Evolutionary conservation across 2,329 filamentous ascomycete species (phyloP), one percentile per base, ranked within the genome.

Genomic region (Chaetothyriales sp.): DNA sequence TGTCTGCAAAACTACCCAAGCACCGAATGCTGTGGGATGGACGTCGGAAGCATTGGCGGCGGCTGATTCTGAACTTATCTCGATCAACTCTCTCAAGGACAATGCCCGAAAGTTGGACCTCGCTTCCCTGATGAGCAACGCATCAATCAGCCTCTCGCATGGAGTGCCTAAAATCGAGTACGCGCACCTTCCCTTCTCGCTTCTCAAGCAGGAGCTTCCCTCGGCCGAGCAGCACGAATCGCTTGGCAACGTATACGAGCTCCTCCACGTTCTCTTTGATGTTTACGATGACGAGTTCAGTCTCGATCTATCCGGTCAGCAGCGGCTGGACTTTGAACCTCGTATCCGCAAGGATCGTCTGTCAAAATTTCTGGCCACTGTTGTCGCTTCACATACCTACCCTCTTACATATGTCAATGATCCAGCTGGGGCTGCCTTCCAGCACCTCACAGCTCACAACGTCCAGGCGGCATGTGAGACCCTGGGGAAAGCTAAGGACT

Each of bases 201-300:
- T 62, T 47, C 69, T 66, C 37, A 60, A 63, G 33, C 33, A 40
- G 10, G 33, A 40, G 33, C 13, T 47, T 18, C 22, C n/a, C 10
- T 18, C 25, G 8, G 46, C 47, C 4, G 47, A 20, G 33, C n/a
- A 18, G 25, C 22, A 25, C 6, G 46, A 22, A 20, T 57, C 64
- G 25, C 69, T 72, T 57, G 61, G 63, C n/a, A 57, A 68, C 20
- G 81, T 92, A 1, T 98, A 94, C 92, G 78, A 87, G 55, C 74
- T 98, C 37, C 83, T 87, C 1, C 85, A 86, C 52, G 82, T 95
- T 40, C 76, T 98, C 2, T 98, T 95, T 63, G 74, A 81, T n/a
- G 66, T 71, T 8, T 68, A 72, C 18, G 66, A 73, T 33, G 69
- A 73, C 48, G 68, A 73, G 50, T 70, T 72, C 33, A 72, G 69